Conservation (phyloP, 2,329 filamentous ascomycete species). For the Scedosporium apiospermum region DNA sequence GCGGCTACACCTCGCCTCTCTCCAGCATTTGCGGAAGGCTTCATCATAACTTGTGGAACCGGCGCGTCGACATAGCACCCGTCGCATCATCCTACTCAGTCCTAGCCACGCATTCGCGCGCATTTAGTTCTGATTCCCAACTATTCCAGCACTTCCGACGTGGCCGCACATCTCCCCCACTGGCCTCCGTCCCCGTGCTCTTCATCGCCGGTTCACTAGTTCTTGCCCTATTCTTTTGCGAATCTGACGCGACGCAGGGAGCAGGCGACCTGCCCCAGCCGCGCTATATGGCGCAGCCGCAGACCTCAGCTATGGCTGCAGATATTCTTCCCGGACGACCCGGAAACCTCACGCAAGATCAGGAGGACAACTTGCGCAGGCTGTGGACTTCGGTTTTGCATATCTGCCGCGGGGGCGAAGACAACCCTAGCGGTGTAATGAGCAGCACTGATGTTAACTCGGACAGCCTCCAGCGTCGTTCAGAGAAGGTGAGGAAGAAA, state of each 20-base stretch:
- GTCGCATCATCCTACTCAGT: no score
- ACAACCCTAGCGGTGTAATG: slow-evolving; percentile 11
- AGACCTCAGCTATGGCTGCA: slow-evolving; percentile 17
- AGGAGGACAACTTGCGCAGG: slow-evolving; percentile 71
- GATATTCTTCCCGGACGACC: slow-evolving; percentile 54
- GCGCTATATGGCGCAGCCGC: no score
- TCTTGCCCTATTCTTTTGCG: not conserved
- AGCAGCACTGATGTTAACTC: not conserved
- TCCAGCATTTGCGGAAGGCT: no score
- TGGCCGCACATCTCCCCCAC: not conserved
- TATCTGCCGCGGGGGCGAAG: slow-evolving; percentile 53
- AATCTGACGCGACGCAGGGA: no score
- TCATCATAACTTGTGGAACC: no score
- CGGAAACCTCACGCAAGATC: slow-evolving; percentile 67
- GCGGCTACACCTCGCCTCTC: no score
- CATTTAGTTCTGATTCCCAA: not conserved
- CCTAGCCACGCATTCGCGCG: not conserved
- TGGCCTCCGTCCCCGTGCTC: not conserved
- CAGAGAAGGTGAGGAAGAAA: slow-evolving; percentile 64
- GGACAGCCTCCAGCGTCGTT: not conserved
- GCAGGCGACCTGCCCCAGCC: no score
- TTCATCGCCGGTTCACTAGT: not conserved
- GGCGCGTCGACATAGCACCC: no score
- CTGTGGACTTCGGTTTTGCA: slow-evolving; percentile 66
- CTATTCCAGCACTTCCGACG: not conserved